phyloP scores from a whole-genome alignment of 2,329 filamentous ascomycete species.

The Aspergillus viridinutans region DNA sequence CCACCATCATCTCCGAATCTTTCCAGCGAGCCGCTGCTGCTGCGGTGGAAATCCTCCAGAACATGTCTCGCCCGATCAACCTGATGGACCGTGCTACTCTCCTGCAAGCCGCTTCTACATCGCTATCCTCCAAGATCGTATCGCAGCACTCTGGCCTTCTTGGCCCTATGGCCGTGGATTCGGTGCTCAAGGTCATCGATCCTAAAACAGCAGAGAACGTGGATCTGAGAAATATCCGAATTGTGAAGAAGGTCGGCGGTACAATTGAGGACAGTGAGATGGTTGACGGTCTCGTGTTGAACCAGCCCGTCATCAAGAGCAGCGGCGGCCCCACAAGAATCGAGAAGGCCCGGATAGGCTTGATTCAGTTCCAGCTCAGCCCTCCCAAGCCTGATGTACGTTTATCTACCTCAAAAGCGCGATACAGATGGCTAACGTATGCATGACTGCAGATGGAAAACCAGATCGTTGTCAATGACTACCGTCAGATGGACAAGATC shows the following conservation, averaged over 20 bases:
- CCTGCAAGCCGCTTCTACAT: slow-evolving; percentile 93
- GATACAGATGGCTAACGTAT: slow-evolving; percentile 14
- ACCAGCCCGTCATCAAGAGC: slow-evolving; percentile 89
- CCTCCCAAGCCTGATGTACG: slow-evolving; percentile 92
- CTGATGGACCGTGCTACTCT: slow-evolving; percentile 84
- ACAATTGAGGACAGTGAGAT: slow-evolving; percentile 99
- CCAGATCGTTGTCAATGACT: slow-evolving; percentile 98
- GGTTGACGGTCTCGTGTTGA: slow-evolving; percentile 88
- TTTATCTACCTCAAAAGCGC: slow-evolving; percentile 8
- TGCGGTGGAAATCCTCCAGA: slow-evolving; percentile 83
- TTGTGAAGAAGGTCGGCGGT: slow-evolving; percentile 95
- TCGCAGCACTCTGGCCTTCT: slow-evolving; percentile 93
- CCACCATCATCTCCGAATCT: slow-evolving; percentile 93
- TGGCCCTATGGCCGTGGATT: slow-evolving; percentile 97
- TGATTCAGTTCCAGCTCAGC: slow-evolving; percentile 98
- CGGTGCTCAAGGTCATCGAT: slow-evolving; percentile 93
- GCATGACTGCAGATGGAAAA: slow-evolving; percentile 76
- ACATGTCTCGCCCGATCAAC: slow-evolving; percentile 92
- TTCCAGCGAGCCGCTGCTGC: slow-evolving; percentile 92
- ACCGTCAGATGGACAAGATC: slow-evolving; percentile 99
- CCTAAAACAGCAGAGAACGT: slow-evolving; percentile 94
- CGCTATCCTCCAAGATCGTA: slow-evolving; percentile 96
- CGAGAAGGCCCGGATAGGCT: slow-evolving; percentile 93
- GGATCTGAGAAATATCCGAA: slow-evolving; percentile 91
- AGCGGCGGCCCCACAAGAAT: slow-evolving; percentile 86